Base-by-base conservation (phyloP, 768 basidiomycete species). In the Hericium alpestre region DNA sequence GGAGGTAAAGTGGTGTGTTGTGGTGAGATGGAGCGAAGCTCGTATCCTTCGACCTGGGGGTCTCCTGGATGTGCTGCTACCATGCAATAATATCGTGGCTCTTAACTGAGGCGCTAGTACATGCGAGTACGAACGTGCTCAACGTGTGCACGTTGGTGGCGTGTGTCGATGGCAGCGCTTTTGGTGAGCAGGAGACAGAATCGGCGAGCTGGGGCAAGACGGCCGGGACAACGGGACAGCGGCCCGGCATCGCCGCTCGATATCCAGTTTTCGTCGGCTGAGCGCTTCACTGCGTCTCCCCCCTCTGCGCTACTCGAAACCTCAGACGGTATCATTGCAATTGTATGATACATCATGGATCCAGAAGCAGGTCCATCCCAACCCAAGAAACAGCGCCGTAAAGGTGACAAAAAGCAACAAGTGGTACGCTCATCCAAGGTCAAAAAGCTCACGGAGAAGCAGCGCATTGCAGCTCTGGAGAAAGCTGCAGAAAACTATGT, bases 381-480 rank as follows among this genome's bases (percentile, higher is more conserved):
- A 40, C 56, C 41, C 4, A 55, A 38, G 18, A 57, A 58, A 43
- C 56, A 47, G 16, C 22, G 20, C 9, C 55, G 39, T 38, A 61
- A 61, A 53, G 55, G 11, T 9, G 27, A 22, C 2, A 63, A 58
- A 43, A 25, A 22, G 18, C 27, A 53, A 10, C 38, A 13, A 25
- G 39, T 18, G 15, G n/a, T 52, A 38, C 39, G 53, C 12, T 58
- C 53, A 10, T 61, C 62, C 15, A 63, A 43, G 16, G 53, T 38
- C 25, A 58, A 51, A 40, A 60, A 53, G 25, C 54, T 63, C 20
- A 57, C 57, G 15, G 62, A 63, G 38, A 63, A 63, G 38, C 60
- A 57, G 51, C 55, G 59, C 25, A 53, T 57, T 16, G 57, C 58
- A 27, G 56, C 57, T n/a, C 51, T 63, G 8, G 60, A 61, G 18